phyloP scores from a whole-genome alignment of 83 land plant genomes.

The Diphasiastrum complanatum region DNA sequence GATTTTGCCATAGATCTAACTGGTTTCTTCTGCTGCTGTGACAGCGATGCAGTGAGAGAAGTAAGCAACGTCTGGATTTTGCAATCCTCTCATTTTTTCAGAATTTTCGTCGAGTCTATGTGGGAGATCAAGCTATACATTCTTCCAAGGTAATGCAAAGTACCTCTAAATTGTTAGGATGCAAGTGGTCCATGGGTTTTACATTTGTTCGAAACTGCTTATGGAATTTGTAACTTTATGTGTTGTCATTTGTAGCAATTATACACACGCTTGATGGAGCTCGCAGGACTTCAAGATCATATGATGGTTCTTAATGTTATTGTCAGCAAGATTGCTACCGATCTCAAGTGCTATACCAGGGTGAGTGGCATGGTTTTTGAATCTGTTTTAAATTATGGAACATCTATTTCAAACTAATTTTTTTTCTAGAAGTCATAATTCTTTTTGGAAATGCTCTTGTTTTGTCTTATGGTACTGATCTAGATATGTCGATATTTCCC shows the following conservation, averaged over 20 bases:
- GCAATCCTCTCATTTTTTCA: conserved; percentile 91
- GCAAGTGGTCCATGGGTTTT: no score
- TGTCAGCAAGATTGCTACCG: conserved; percentile 83
- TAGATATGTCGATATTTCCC: no score
- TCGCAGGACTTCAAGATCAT: conserved; percentile 86
- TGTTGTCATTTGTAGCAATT: conserved; percentile 59
- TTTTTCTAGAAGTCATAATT: no score
- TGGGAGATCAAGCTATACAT: conserved; percentile 94
- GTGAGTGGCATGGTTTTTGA: no score
- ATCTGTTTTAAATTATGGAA: no score
- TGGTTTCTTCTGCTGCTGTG: no score
- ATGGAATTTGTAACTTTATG: conserved; percentile 1
- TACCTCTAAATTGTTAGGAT: no score
- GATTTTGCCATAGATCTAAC: no score
- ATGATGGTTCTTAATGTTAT: conserved; percentile 65
- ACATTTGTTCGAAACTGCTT: not conserved
- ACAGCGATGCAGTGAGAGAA: conserved; percentile 68
- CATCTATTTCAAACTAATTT: not conserved
- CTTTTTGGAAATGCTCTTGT: no score
- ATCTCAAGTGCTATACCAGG: conserved; percentile 80
- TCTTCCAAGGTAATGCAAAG: conserved; percentile 80
- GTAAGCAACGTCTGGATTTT: conserved; percentile 89
- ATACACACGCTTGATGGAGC: conserved; percentile 79
- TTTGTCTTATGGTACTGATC: no score
- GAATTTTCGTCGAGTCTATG: conserved; percentile 83